Conservation (phyloP, 1,284 basidiomycete genomes). For the Ceratobasidium papillatum region DNA sequence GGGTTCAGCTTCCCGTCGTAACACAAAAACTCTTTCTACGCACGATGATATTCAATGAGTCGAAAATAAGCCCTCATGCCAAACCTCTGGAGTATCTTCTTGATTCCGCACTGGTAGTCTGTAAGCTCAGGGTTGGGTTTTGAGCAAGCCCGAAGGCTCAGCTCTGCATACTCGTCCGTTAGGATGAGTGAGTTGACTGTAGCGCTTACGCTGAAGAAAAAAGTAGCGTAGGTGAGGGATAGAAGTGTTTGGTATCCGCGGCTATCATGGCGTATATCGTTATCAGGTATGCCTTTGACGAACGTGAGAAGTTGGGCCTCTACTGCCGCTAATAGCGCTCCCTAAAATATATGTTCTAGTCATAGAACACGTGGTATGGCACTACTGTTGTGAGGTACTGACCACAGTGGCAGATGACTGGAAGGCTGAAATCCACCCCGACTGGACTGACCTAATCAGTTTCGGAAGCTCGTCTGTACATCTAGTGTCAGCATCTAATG, state of each 20-base stretch:
- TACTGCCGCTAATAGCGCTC: slow-evolving; percentile 4
- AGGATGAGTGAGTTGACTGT: slow-evolving; percentile 3
- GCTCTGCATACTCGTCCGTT: neutral
- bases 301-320: neutral
- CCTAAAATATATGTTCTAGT: neutral
- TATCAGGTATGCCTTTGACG: neutral
- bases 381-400: neutral
- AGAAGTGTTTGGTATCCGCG: neutral
- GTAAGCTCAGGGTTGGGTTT: neutral
- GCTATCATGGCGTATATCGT: neutral
- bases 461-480: slow-evolving; percentile 20
- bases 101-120: too few species aligned
- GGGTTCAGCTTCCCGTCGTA: too few species aligned
- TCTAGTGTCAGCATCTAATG: too few species aligned
- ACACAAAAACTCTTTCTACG: too few species aligned
- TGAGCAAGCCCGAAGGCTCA: neutral
- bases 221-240: neutral
- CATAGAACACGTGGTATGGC: neutral
- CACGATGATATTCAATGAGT: too few species aligned
- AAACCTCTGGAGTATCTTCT: too few species aligned
- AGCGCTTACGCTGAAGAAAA: slow-evolving; percentile 28
- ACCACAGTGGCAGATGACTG: slow-evolving; percentile 23
- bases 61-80: too few species aligned
- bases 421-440: slow-evolving; percentile 16
- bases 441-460: neutral